phyloP scores from a whole-genome alignment of 2,329 filamentous ascomycete genomes.

The Sporothrix euskadiensis region DNA sequence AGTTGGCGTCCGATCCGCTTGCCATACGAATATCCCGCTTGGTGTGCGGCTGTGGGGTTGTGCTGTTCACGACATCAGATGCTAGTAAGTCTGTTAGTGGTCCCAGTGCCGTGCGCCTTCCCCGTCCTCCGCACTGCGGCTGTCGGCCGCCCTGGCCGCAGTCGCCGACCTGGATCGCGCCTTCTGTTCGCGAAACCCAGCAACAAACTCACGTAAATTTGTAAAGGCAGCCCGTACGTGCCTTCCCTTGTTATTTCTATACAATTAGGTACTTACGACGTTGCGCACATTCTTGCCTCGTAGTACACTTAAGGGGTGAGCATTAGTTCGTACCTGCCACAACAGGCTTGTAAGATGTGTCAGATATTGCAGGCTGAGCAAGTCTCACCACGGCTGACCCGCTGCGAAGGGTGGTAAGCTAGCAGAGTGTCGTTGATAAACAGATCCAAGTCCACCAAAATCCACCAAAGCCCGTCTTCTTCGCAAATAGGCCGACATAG shows the following conservation, averaged over 20 bases:
- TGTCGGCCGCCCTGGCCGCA: constrained; percentile 21
- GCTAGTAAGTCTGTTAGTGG: not conserved
- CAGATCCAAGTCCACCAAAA: too few relatives aligned
- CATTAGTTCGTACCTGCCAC: not conserved
- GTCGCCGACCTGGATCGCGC: not conserved
- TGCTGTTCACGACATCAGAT: not conserved
- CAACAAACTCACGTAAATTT: not conserved
- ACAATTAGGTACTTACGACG: not conserved
- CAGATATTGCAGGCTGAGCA: constrained; percentile 4
- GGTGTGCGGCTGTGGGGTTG: constrained; percentile 5
- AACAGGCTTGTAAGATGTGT: not conserved
- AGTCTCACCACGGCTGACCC: not conserved
- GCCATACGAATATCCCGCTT: constrained; percentile 10
- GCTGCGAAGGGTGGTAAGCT: not conserved
- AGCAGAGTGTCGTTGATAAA: not conserved
- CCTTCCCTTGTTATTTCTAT: not conserved
- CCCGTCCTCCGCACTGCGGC: constrained; percentile 14
- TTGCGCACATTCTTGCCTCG: not conserved
- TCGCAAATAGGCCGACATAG: not conserved
- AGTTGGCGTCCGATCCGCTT: not conserved
- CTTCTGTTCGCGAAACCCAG: not conserved
- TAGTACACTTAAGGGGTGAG: not conserved
- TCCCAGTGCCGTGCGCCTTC: constrained; percentile 6
- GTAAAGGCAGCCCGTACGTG: not conserved
- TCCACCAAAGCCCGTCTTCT: not conserved